Evolutionary conservation across 2,329 filamentous ascomycete species (phyloP).

Genomic region (Exophiala alcalophila): DNA sequence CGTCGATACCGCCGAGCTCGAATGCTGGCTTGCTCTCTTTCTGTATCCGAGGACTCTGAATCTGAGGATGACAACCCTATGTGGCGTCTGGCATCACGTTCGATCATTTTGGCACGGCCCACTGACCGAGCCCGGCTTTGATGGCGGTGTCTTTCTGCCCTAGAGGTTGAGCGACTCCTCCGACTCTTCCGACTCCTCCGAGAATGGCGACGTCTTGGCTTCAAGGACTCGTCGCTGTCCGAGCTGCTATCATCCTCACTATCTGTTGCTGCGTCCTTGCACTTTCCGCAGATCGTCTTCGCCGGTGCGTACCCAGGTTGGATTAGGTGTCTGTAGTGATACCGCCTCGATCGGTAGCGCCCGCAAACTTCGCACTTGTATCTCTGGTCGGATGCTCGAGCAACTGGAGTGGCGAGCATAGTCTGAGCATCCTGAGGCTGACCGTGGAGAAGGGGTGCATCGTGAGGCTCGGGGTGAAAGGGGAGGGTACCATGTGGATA

Average conservation of each 20-base stretch:
- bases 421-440: not conserved
- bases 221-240: conserved; percentile 12
- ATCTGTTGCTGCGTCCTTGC: conserved; percentile 25
- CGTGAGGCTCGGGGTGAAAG: too few species aligned
- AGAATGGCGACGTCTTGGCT: conserved; percentile 11
- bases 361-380: conserved; percentile 31
- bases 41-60: conserved; percentile 6
- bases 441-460: too few species aligned
- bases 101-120: not conserved
- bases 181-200: conserved; percentile 2
- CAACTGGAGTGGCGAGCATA: not conserved
- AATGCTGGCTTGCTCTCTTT: conserved; percentile 2
- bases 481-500: conserved; percentile 9
- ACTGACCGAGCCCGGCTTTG: conserved; percentile 8
- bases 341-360: conserved; percentile 27
- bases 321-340: conserved; percentile 29
- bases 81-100: conserved; percentile 2
- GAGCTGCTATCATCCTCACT: conserved; percentile 25
- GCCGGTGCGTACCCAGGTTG: conserved; percentile 24
- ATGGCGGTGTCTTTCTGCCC: conserved; percentile 2
- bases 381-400: conserved; percentile 21
- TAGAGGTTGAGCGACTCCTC: conserved; percentile 2
- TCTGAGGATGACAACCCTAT: conserved; percentile 3
- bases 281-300: conserved; percentile 28
- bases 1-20: conserved; percentile 4